Evolutionary conservation across 164 flowering plant species (phyloP).

Genomic region (Protea cynaroides): DNA sequence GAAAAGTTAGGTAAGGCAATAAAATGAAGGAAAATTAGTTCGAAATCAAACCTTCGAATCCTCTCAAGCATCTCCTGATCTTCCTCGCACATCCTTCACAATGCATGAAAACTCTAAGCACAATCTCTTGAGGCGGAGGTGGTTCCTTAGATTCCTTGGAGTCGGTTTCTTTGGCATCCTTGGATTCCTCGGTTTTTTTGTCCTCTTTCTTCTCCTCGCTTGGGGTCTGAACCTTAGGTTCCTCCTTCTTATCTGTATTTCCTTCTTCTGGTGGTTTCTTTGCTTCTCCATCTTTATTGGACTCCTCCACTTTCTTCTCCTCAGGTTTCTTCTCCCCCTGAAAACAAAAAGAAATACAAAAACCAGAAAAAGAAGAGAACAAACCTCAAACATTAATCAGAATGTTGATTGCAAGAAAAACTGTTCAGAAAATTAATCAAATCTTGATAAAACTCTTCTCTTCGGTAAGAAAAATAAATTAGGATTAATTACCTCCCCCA

Average conservation of each 20-base stretch:
- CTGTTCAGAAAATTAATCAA: background rate
- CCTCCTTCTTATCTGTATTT: slow-evolving; percentile 8
- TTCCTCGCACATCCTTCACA: slow-evolving; percentile 67
- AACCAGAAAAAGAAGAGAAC: background rate
- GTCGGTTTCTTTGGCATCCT: background rate
- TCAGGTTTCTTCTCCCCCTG: slow-evolving; percentile 26
- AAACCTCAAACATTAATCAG: background rate
- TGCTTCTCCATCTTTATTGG: slow-evolving; percentile 9
- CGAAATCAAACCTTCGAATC: slow-evolving; percentile 36
- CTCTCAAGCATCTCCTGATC: slow-evolving; percentile 46
- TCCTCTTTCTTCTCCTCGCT: slow-evolving; percentile 16
- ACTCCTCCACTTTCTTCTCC: slow-evolving; percentile 15
- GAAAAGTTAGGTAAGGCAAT: background rate
- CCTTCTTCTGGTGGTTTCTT: slow-evolving; percentile 18
- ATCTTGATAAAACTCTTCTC: too few relatives aligned
- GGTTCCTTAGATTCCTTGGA: slow-evolving; percentile 24
- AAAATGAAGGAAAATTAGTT: background rate
- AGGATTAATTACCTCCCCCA: slow-evolving; percentile 1
- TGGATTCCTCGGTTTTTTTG: slow-evolving; percentile 23
- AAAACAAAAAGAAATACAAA: background rate
- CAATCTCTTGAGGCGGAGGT: slow-evolving; percentile 46
- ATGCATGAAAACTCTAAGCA: slow-evolving; percentile 61
- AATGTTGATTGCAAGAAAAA: background rate
- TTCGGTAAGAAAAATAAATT: background rate
- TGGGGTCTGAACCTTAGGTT: slow-evolving; percentile 1